Base-by-base conservation (phyloP, 75 land plant genomes). In the Pinus taeda region DNA sequence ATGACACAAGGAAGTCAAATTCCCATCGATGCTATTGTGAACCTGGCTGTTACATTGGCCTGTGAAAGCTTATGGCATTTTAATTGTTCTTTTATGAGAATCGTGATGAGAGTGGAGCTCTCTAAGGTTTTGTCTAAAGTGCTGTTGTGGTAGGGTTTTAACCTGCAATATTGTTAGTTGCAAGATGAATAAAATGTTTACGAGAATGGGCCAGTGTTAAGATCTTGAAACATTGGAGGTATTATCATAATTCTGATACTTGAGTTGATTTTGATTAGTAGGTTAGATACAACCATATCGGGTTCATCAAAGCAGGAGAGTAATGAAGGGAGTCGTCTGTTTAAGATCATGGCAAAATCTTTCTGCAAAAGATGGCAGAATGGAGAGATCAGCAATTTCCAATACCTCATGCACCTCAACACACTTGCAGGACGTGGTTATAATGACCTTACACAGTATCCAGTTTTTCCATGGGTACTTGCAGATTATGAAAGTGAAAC, bases 391-490 rank as follows among this genome's bases (percentile, higher is more conserved):
- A 97, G 99, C 85, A 97, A 97, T 81, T 97, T 97, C 67, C 99
- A 97, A 81, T 97, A 97, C 78, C 90, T 97, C 53, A 97, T 97
- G 99, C 98, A 97, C 71, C 91, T 97, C 33, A 97, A 97, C 78
- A 97, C 99, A 18, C 90, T 97, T 69, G 99, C 99, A 53, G 99
- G 99, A 60, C 98, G 99, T 78, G 99, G 99, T 61, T 97, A 97
- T 76, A 97, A 94, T 86, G 99, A 97, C 78, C 96, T 97, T 56
- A 97, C 99, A 11, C 99, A 97, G 62, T 97, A 97, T 82, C 99
- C 99, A 74, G 99, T 97, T 70, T 97, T 95, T 78, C 99, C 99
- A 37, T 97, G 99, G 99, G 90, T 97, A 53, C 90, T 97, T 69
- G 93, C 96, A 33, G 99, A 97, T 77, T 97, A 95, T 82, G 94